phyloP scores from a whole-genome alignment of 345 rosid species.

The Eucalyptus fibrosa region DNA sequence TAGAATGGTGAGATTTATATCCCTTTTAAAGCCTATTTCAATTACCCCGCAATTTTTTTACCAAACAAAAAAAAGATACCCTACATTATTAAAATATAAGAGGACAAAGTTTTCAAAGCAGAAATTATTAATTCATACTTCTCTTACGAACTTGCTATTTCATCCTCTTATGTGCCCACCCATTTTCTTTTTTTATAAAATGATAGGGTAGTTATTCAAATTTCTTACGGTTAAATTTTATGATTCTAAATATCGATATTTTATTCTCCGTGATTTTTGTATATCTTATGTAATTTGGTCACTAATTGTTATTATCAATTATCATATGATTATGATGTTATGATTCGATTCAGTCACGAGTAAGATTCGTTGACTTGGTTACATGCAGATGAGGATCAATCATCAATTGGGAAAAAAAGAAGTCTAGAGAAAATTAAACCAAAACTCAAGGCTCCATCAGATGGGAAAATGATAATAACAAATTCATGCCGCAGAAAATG shows the following conservation, averaged over 20 bases:
- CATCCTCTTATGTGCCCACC: not conserved
- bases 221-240: rapidly evolving
- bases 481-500: not conserved
- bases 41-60: not conserved
- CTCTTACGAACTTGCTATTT: not conserved
- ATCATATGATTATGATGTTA: not conserved
- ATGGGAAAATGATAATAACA: not conserved
- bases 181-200: not conserved
- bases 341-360: not conserved
- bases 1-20: not conserved
- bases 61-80: not conserved
- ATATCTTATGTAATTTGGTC: not conserved
- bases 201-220: not conserved
- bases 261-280: not conserved
- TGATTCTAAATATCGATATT: not conserved
- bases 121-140: not conserved
- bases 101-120: not conserved
- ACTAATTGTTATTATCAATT: rapidly evolving
- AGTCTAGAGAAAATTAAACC: not conserved
- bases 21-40: not conserved
- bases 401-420: not conserved
- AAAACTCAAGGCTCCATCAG: not conserved
- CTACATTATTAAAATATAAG: not conserved
- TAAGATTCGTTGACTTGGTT: not conserved
- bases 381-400: not conserved